phyloP scores from a whole-genome alignment of 345 rosid species.

The Eucalyptus curtisii region DNA sequence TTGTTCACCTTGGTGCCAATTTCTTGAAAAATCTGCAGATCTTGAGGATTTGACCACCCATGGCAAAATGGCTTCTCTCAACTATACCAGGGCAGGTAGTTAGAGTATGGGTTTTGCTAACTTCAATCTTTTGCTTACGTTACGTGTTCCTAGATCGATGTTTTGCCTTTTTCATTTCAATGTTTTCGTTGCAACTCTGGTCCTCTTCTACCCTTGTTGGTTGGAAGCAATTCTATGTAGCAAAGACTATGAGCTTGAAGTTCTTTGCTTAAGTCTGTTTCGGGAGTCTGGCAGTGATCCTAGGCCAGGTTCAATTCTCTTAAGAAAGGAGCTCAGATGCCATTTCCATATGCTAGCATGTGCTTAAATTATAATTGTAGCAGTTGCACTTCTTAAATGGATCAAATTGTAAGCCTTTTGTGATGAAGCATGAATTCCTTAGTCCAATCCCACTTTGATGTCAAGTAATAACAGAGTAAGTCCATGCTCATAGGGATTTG shows the following conservation, averaged over 20 bases:
- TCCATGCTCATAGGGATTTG: neutral
- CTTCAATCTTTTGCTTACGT: neutral
- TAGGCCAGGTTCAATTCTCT: neutral
- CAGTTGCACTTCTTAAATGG: neutral
- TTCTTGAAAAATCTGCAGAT: constrained; percentile 16
- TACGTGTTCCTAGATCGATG: neutral
- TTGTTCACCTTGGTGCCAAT: neutral
- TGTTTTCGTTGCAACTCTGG: neutral
- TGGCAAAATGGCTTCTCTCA: constrained; percentile 37
- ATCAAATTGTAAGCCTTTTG: neutral
- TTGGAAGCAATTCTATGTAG: neutral
- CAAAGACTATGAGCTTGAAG: neutral
- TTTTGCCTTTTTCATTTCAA: neutral
- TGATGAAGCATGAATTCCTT: neutral
- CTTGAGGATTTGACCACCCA: constrained; percentile 56
- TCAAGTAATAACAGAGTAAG: neutral
- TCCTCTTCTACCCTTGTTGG: neutral
- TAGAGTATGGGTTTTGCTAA: neutral
- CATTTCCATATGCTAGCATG: neutral
- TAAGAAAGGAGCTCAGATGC: neutral
- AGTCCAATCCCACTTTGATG: neutral
- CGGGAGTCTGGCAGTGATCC: neutral
- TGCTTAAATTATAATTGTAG: neutral
- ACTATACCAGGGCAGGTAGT: constrained; percentile 80
- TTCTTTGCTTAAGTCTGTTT: neutral